phyloP scores from a whole-genome alignment of 2,329 filamentous ascomycete genomes.

The Penicillium hesseltinei region DNA sequence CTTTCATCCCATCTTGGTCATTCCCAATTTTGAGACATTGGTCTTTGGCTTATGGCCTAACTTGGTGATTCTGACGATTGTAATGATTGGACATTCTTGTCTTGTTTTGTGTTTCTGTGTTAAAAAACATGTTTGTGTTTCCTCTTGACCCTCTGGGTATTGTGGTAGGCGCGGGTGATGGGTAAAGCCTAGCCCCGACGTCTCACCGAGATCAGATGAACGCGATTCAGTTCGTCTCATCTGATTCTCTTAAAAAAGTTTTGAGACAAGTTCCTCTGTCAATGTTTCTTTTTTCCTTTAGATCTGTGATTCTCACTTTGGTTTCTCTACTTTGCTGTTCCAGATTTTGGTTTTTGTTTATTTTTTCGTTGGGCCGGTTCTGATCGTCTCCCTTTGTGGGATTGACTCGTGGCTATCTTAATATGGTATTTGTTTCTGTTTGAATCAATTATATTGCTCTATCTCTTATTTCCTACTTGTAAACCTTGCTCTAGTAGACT shows the following conservation, averaged over 20 bases:
- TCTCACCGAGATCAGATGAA: constrained; percentile 27
- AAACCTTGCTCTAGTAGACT: neutral
- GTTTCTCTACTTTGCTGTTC: constrained; percentile 3
- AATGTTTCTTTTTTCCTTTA: constrained; percentile 10
- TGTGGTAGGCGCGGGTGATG: constrained; percentile 37
- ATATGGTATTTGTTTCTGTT: constrained; percentile 17
- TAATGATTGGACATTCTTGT: neutral
- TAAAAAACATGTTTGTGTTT: neutral
- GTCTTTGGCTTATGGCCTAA: neutral
- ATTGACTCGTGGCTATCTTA: constrained; percentile 51
- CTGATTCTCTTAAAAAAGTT: constrained; percentile 35
- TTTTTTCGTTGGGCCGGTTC: constrained; percentile 43
- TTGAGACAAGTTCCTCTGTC: constrained; percentile 19
- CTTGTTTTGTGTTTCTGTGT: neutral
- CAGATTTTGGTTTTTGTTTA: neutral
- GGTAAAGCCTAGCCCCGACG: constrained; percentile 32
- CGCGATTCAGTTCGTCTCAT: constrained; percentile 17
- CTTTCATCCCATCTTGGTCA: constrained; percentile 1
- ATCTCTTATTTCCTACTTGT: neutral
- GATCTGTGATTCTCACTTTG: neutral
- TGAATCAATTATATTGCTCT: constrained; percentile 1
- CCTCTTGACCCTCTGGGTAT: constrained; percentile 22
- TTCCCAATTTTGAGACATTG: neutral
- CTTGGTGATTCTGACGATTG: neutral
- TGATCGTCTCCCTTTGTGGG: constrained; percentile 49